Evolutionary conservation across 306 rosid species (phyloP), one percentile per base, ranked within the genome.

Genomic region (Sesbania bispinosa): DNA sequence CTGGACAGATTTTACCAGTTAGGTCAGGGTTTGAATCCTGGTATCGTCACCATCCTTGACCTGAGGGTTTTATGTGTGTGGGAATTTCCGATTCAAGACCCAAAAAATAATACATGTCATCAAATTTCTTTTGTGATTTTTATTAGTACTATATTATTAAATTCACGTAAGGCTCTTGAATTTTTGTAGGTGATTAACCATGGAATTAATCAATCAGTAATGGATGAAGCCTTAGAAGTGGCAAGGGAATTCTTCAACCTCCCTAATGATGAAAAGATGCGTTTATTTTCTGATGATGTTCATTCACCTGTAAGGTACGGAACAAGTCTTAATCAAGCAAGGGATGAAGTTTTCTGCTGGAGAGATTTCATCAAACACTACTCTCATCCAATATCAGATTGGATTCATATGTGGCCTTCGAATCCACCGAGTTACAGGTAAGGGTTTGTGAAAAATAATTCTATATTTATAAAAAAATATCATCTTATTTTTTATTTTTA

Each of bases 361-460:
- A 87, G 92, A 71, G 83, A 84, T 75, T 87, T 86, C 82, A 70
- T 87, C 73, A 84, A 84, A 61, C 86, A 81, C 38, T 86, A 86
- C 74, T 65, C 88, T 46, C 76, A 81, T 74, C 91, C 91, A 10
- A 11, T 87, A 11, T 61, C 85, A 2, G 66, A 79, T 11, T 87
- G 88, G 87, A 74, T 87, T 69, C 83, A 79, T 45, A 39, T 79
- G 51, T 87, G 91, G 88, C 91, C 91, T 69, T 70, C 85, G 8
- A 81, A 87, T 63, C 88, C 88, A 36, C 42, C 85, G 6, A 46
- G 6, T 16, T 87, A 84, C 67, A 82, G 67, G 88, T 87, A n/a
- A n/a, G n/a, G n/a, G n/a, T n/a, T n/a, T n/a, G n/a, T n/a, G n/a
- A n/a, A n/a, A n/a, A n/a, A n/a, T n/a, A n/a, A n/a, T n/a, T n/a